Evolutionary conservation across 2,329 filamentous ascomycete genomes (phyloP), one percentile per base, ranked within the genome.

Genomic region (Pestalotiopsis sp.): DNA sequence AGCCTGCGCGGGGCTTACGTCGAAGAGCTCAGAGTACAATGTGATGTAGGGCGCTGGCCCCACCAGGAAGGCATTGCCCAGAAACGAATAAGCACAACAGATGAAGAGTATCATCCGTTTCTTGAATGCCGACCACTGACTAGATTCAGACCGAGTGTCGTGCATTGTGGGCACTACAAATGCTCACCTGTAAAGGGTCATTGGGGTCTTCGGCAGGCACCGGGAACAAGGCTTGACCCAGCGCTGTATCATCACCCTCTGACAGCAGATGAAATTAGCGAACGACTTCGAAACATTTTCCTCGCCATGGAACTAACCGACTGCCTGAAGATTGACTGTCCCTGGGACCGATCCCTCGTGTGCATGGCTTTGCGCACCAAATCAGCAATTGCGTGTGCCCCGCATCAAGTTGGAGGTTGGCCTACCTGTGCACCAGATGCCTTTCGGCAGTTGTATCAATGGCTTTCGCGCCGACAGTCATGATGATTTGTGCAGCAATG

Each of bases 191-290:
- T 11, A 89, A 80, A 7, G 88, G 88, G 74, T 90, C 87, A 69
- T 90, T 90, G 1, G 88, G 88, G 72, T 90, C 87, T 67, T 88
- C 84, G 1, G 87, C 85, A 2, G 88, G 88, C 0, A 90, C 87
- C 1, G 88, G 88, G 72, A 86, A 90, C 3, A 90, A 80, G 2
- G 88, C 88, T 75, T 90, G 87, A 25, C 88, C 88, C 69, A 87
- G 87, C 0, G 80, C 86, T 1, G 87, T 87, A 72, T 89, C 87
- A 72, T 89, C 87, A 60, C 87, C 87, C 78, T 89, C 87, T 81
- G 68, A 31, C 57, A 7, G 20, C 49, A 4, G 57, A 41, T 5
- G 57, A 9, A 17, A 17, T n/a, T 38, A 20, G 38, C 52, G 31
- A 4, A 38, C 3, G 13, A 25, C 13, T 14, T n/a, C 5, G 17